Conservation (phyloP, 129 eudicot genomes). For the Flaveria sonorensis region DNA sequence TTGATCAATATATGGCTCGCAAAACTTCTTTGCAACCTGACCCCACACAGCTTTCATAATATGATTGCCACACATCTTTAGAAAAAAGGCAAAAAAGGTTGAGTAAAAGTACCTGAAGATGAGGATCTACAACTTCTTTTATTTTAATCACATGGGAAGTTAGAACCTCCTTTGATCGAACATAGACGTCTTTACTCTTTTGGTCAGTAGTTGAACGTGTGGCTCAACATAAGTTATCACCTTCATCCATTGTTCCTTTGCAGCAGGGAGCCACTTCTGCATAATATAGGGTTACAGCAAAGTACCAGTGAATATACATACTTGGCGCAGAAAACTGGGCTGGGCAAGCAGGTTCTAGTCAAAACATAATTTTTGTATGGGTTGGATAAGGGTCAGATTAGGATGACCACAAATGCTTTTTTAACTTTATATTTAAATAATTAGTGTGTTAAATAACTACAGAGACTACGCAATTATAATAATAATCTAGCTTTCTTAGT, state of each 20-base stretch:
- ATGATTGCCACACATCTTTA: conserved; percentile 14
- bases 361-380: background rate
- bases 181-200: conserved; percentile 46
- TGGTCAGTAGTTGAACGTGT: conserved; percentile 42
- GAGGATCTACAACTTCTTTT: conserved; percentile 55
- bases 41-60: conserved; percentile 22
- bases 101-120: conserved; percentile 52
- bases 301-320: background rate
- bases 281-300: background rate
- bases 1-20: conserved; percentile 70
- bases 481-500: background rate
- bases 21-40: conserved; percentile 65
- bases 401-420: background rate
- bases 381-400: background rate
- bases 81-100: background rate
- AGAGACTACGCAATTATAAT: background rate
- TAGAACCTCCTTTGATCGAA: conserved; percentile 45
- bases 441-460: background rate
- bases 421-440: background rate
- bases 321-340: background rate
- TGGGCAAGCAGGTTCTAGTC: background rate
- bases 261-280: conserved; percentile 61
- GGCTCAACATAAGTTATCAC: conserved; percentile 41
- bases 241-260: conserved; percentile 48
- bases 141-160: conserved; percentile 56